Evolutionary conservation across 495 filamentous ascomycete species (phyloP).

Genomic region (Hypomontagnella submonticulosa): DNA sequence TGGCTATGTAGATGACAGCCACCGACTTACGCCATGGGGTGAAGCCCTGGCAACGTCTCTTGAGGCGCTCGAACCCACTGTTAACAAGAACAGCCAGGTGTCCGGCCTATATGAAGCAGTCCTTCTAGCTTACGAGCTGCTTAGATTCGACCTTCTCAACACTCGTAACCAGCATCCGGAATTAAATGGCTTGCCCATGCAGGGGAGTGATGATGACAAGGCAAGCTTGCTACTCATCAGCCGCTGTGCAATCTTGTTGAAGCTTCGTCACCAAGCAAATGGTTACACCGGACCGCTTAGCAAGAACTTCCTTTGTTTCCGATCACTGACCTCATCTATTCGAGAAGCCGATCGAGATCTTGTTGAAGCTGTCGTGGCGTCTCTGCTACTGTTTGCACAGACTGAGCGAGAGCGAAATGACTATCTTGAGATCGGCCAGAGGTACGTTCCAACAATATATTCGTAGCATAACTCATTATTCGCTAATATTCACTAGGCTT

Average conservation of each 20-base stretch:
- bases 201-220: constrained; percentile 66
- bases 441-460: constrained; percentile 62
- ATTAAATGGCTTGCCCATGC: constrained; percentile 61
- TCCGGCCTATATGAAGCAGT: constrained; percentile 56
- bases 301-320: constrained; percentile 87
- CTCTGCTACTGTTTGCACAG: constrained; percentile 82
- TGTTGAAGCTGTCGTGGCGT: constrained; percentile 80
- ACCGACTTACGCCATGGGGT: constrained; percentile 87
- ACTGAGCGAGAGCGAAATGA: constrained; percentile 76
- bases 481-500: constrained; percentile 67
- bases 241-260: constrained; percentile 82
- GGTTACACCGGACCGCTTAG: constrained; percentile 96
- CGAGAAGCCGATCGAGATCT: constrained; percentile 82
- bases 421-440: constrained; percentile 74
- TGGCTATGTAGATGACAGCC: constrained; percentile 81
- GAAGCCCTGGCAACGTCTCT: constrained; percentile 77
- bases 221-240: constrained; percentile 80
- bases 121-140: constrained; percentile 81
- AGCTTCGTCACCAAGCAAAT: constrained; percentile 81
- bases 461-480: constrained; percentile 3
- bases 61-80: constrained; percentile 67
- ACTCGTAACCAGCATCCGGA: constrained; percentile 64
- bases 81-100: constrained; percentile 67
- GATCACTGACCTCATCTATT: constrained; percentile 81
- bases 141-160: constrained; percentile 81